A percentile compares a stretch with the other conserved stretches of the same genome.
Conservation (phyloP, 2,329 filamentous ascomycete species). For the Monilinia fructigena region DNA sequence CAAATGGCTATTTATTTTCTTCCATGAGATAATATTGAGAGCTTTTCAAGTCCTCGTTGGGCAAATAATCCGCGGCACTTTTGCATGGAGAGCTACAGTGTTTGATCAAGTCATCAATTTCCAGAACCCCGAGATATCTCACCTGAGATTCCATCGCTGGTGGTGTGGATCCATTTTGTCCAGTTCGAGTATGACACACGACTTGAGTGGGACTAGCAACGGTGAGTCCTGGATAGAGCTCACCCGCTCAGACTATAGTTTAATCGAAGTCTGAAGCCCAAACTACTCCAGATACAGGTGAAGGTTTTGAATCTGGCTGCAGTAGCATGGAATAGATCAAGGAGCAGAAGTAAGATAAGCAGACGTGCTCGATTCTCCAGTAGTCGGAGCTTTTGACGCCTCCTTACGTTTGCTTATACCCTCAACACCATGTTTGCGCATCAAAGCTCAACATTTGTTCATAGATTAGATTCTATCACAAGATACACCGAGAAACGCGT, state of each 20-base stretch:
- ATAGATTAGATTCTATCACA: not conserved
- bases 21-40: slow-evolving; percentile 29
- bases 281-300: not conserved
- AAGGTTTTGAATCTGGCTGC: not conserved
- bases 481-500: not conserved
- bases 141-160: not conserved
- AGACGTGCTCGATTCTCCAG: no score
- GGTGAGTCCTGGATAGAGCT: not conserved
- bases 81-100: not conserved
- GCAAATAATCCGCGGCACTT: not conserved
- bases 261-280: slow-evolving; percentile 8
- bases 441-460: not conserved
- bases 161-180: not conserved
- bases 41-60: slow-evolving; percentile 15
- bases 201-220: not conserved
- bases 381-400: not conserved
- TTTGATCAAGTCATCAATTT: not conserved
- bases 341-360: not conserved
- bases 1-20: slow-evolving; percentile 9
- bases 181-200: not conserved
- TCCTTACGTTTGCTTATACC: not conserved
- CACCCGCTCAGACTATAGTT: not conserved
- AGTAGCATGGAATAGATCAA: not conserved
- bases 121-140: not conserved
- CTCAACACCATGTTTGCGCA: not conserved